Evolutionary conservation across 257 asterid genomes (phyloP), one percentile per base, ranked within the genome.

Genomic region (Misopates orontium): DNA sequence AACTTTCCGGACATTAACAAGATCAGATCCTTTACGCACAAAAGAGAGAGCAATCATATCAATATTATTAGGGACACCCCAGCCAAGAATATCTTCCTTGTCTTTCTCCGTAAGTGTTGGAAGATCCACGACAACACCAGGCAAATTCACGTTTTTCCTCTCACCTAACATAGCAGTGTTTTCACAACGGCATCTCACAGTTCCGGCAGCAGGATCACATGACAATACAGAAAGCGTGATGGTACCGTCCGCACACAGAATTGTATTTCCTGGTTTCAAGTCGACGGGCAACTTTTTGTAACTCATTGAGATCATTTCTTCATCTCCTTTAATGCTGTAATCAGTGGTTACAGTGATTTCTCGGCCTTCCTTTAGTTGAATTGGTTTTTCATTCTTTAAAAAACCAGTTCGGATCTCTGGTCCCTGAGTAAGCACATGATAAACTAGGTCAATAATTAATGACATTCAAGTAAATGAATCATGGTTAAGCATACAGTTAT

Each of bases 361-460:
- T 23, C 51, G 80, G 59, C 96, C 95, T 67, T 89, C 89, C 75
- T 80, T 87, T 8, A 89, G 87, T 56, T 89, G 95, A 56, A 89
- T 78, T 4, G 95, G 86, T 54, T 89, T 89, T 19, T 70, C 95
- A 59, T 87, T 89, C 72, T 85, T 77, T 25, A 89, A 74, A 67
- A 89, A 89, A 69, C 95, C 96, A 23, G 96, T 87, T 54, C 96
- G 85, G 55, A 89, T 89, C 83, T 89, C 96, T 47, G 96, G 96
- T 0, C 96, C 95, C 95, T 89, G 75, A 58, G 55, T 49, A 49
- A 49, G 21, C 1, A 2, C 12, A 49, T 0, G 42, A 8, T 3
- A 28, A 28, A 3, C 36, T 28, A 28, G 36, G 3, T 28, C 36
- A 28, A 28, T n/a, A n/a, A n/a, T n/a, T n/a, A n/a, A n/a, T n/a